Evolutionary conservation across 2,329 filamentous ascomycete species (phyloP).

Genomic region (Arthrobotrys sinensis): DNA sequence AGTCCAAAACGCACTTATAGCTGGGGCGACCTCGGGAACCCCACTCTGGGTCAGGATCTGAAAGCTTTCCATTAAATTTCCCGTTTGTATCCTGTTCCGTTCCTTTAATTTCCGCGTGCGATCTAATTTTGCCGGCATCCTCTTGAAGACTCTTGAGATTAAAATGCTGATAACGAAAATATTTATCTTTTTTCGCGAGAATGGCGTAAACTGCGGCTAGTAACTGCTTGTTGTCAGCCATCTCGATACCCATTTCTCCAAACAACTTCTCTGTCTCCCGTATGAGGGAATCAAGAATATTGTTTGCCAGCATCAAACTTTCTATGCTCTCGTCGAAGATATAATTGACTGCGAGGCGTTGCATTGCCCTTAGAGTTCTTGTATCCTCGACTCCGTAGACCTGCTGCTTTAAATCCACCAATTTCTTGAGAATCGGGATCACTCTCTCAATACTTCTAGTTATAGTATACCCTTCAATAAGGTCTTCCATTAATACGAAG

Average conservation of each 20-base stretch:
- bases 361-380: neutral
- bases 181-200: neutral
- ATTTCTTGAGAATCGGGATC: neutral
- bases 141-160: neutral
- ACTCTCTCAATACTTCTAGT: neutral
- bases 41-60: neutral
- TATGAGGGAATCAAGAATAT: neutral
- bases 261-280: neutral
- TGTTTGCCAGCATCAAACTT: neutral
- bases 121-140: neutral
- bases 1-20: neutral
- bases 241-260: neutral
- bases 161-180: neutral
- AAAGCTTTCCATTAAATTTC: neutral
- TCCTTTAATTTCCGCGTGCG: neutral
- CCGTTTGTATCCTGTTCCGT: neutral
- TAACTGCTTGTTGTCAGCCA: neutral
- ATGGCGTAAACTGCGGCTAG: neutral
- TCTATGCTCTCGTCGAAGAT: neutral
- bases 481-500: neutral
- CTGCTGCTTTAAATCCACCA: constrained; percentile 9
- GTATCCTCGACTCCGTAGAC: neutral
- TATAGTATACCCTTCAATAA: neutral
- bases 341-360: neutral
- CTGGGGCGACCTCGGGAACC: neutral